phyloP scores from a whole-genome alignment of 2,329 filamentous ascomycete species.

The Colletotrichum theobromicola region DNA sequence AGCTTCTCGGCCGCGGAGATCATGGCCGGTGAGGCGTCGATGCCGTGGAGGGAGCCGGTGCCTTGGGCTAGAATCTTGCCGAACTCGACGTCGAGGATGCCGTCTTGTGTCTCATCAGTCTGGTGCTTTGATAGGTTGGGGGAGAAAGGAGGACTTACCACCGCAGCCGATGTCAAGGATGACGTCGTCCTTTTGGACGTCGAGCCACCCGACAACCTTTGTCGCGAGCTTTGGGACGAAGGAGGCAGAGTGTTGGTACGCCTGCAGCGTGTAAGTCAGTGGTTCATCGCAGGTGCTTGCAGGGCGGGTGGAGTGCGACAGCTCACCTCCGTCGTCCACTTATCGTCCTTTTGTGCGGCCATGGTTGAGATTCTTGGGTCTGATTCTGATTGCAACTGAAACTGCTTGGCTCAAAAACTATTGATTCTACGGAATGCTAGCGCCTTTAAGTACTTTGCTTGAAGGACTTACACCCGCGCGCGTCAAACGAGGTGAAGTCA shows the following conservation, averaged over 20 bases:
- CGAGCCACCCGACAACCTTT: constrained; percentile 63
- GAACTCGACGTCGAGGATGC: constrained; percentile 62
- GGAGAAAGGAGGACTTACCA: constrained; percentile 39
- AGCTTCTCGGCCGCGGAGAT: constrained; percentile 55
- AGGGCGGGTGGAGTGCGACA: not conserved
- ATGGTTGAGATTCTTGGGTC: constrained; percentile 3
- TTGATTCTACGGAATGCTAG: rapidly evolving
- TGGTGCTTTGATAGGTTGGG: not conserved
- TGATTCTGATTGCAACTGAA: not conserved
- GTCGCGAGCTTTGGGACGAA: constrained; percentile 68
- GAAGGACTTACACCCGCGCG: constrained; percentile 3
- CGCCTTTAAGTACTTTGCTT: not conserved
- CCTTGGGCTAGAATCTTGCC: constrained; percentile 50
- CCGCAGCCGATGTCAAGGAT: constrained; percentile 71
- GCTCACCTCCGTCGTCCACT: constrained; percentile 45
- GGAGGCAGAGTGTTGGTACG: constrained; percentile 65
- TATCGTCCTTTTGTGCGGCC: constrained; percentile 33
- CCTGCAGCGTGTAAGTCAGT: constrained; percentile 38
- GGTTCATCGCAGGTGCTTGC: not conserved
- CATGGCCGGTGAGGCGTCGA: constrained; percentile 65
- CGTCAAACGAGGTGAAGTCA: not conserved
- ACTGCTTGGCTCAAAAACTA: not conserved
- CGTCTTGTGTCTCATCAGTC: constrained; percentile 46
- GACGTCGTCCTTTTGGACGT: constrained; percentile 60
- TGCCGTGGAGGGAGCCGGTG: constrained; percentile 55